A percentile compares a stretch with the other conserved stretches of the same genome.
These are phyloP conservation scores for Epichloe gansuensis DNA, from an alignment of 2,329 filamentous ascomycete genomes.

Conservation along the genomic window DNA sequence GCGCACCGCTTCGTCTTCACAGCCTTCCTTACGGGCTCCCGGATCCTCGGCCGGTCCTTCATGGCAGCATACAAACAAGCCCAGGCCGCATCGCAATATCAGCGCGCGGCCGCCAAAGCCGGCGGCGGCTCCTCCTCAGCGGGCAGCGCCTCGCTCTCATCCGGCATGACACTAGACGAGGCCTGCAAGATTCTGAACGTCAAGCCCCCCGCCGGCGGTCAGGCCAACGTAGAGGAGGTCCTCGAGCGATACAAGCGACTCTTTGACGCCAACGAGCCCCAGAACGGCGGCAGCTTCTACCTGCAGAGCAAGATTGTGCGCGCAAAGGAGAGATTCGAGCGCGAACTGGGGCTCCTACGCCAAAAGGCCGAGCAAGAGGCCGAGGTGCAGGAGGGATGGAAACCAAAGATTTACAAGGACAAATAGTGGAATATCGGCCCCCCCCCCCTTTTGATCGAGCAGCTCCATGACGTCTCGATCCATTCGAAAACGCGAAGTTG, in stretches of 20 bases:
- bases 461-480: background rate
- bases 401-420: slow-evolving; percentile 90
- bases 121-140: slow-evolving; percentile 40
- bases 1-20: slow-evolving; percentile 82
- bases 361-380: slow-evolving; percentile 62
- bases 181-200: slow-evolving; percentile 97
- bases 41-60: slow-evolving; percentile 87
- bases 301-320: slow-evolving; percentile 92
- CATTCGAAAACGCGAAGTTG: too few species aligned
- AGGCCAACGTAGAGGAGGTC: slow-evolving; percentile 66
- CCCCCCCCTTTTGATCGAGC: background rate
- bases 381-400: slow-evolving; percentile 76
- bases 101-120: slow-evolving; percentile 54
- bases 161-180: slow-evolving; percentile 84
- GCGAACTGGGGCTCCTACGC: slow-evolving; percentile 61
- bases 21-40: slow-evolving; percentile 78
- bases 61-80: slow-evolving; percentile 93
- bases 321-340: slow-evolving; percentile 82
- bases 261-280: slow-evolving; percentile 87
- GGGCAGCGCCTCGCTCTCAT: slow-evolving; percentile 38
- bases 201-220: slow-evolving; percentile 66
- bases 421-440: slow-evolving; percentile 30
- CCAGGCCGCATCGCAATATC: slow-evolving; percentile 71
- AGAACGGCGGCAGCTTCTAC: slow-evolving; percentile 96
- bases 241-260: slow-evolving; percentile 84